Evolutionary conservation across 129 eudicot genomes (phyloP).

Genomic region (Ambrosia artemisiifolia): DNA sequence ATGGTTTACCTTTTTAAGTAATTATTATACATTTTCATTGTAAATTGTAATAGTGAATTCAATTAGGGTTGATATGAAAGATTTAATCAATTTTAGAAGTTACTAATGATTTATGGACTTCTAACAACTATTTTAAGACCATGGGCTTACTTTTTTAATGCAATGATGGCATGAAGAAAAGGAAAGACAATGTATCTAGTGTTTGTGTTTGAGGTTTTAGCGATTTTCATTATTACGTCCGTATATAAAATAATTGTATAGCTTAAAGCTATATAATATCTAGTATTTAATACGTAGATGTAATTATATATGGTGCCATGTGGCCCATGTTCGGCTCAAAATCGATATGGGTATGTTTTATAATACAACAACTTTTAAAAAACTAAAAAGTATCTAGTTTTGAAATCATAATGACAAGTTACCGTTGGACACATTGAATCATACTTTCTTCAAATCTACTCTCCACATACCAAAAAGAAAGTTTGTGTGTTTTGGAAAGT

Average conservation of each 20-base stretch:
- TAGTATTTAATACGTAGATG: slow-evolving; percentile 1
- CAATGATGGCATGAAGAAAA: slow-evolving; percentile 7
- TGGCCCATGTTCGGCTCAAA: slow-evolving; percentile 27
- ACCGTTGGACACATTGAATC: slow-evolving; percentile 19
- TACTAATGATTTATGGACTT: neutral
- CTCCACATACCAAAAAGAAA: slow-evolving; percentile 12
- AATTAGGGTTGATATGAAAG: neutral
- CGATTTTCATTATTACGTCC: slow-evolving; percentile 17
- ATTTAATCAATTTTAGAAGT: neutral
- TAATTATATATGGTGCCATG: slow-evolving; percentile 11
- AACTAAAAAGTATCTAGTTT: neutral
- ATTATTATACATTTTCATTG: neutral
- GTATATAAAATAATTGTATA: slow-evolving; percentile 10
- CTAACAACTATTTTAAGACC: neutral
- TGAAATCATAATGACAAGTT: slow-evolving; percentile 9
- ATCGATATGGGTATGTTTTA: neutral
- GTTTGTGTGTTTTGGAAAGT: slow-evolving; percentile 23
- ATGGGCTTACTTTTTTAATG: neutral
- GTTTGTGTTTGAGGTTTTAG: slow-evolving; percentile 23
- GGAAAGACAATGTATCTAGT: slow-evolving; percentile 26
- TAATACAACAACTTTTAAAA: neutral
- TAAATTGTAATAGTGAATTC: neutral
- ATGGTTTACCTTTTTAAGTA: neutral
- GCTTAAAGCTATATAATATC: neutral
- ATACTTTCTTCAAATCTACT: slow-evolving; percentile 13